Conservation (phyloP, 257 asterid species). For the Rauvolfia tetraphylla region DNA sequence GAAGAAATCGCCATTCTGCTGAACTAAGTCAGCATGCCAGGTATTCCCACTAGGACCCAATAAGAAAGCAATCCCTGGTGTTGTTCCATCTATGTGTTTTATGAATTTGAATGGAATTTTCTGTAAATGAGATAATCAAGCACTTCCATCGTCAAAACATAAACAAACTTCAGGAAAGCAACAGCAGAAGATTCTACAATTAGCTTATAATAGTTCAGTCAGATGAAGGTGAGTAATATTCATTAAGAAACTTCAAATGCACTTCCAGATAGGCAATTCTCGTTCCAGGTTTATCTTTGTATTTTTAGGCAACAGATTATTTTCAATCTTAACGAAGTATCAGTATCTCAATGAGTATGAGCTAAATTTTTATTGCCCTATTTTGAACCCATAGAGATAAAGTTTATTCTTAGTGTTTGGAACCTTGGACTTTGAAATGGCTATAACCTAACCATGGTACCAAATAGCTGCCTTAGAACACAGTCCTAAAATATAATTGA, state of each 20-base stretch:
- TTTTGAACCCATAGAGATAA: background rate
- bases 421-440: too few species aligned
- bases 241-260: background rate
- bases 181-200: background rate
- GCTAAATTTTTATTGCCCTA: too few species aligned
- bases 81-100: conserved; percentile 40
- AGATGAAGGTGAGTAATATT: background rate
- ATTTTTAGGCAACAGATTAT: background rate
- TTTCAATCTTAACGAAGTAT: background rate
- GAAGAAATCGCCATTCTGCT: conserved; percentile 30
- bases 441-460: background rate
- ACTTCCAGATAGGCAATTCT: background rate
- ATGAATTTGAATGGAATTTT: conserved; percentile 59
- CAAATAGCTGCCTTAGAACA: background rate
- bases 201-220: background rate
- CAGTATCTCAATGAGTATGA: too few species aligned
- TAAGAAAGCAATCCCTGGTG: conserved; percentile 28
- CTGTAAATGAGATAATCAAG: conserved; percentile 35
- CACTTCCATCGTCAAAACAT: conserved; percentile 3
- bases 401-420: background rate
- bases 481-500: background rate
- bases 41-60: conserved; percentile 52
- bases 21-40: conserved; percentile 41
- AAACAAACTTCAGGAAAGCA: conserved; percentile 12
- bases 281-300: background rate